Percentiles rank a stretch among this genome's conserved stretches.
Evolutionary conservation across 78 protist species (phyloP).

Genomic region (Paulinella micropora): DNA sequence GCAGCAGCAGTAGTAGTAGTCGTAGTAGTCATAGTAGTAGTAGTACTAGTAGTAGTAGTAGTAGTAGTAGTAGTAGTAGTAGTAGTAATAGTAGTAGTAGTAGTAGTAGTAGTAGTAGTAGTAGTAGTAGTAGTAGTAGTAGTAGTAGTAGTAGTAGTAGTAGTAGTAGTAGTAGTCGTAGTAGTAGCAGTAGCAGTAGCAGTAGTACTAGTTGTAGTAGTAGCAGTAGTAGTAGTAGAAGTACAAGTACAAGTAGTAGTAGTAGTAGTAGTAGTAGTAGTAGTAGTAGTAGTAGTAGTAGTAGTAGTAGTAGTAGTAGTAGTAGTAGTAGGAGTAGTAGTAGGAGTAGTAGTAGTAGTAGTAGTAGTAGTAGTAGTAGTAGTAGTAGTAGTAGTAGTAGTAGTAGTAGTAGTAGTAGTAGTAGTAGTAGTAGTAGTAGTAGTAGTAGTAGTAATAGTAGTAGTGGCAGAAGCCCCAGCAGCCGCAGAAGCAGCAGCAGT

Average conservation of each 20-base stretch:
- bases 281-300: not conserved
- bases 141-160: not conserved
- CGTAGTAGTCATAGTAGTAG: too few species aligned
- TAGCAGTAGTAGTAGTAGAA: too few species aligned
- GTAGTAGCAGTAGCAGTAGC: too few species aligned
- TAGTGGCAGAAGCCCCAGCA: too few species aligned
- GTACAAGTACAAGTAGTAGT: not conserved
- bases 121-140: not conserved
- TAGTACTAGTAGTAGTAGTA: too few species aligned
- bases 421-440: not conserved
- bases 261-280: not conserved
- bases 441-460: not conserved
- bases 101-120: not conserved
- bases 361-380: not conserved
- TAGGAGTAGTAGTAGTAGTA: too few species aligned
- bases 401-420: not conserved
- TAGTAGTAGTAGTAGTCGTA: too few species aligned
- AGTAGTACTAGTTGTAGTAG: too few species aligned
- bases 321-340: too few species aligned
- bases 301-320: not conserved
- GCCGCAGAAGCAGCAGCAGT: too few species aligned
- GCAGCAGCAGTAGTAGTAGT: too few species aligned
- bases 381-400: not conserved
- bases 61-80: not conserved
- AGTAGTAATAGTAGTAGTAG: not conserved